Conservation (phyloP, 768 basidiomycete species). For the Tulasnella sp. region DNA sequence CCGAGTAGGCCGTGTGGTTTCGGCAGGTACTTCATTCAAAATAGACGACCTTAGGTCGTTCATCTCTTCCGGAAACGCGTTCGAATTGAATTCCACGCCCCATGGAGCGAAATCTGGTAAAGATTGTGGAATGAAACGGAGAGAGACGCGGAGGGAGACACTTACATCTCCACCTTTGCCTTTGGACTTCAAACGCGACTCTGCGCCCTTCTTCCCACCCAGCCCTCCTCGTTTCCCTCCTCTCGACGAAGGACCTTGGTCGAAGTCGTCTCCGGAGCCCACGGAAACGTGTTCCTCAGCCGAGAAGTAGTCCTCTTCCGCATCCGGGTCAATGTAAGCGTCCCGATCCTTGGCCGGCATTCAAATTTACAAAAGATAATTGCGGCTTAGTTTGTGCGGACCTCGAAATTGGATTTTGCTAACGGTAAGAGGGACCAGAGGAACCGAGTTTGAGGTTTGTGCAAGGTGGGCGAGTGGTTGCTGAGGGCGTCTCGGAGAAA, state of each 20-base stretch:
- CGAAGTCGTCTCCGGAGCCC: constrained; percentile 54
- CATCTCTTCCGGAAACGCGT: neutral
- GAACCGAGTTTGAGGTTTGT: constrained; percentile 3
- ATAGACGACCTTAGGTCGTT: neutral
- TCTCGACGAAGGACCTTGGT: constrained; percentile 39
- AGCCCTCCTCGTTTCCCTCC: constrained; percentile 10
- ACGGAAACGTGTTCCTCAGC: constrained; percentile 66
- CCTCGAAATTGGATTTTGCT: too few relatives aligned
- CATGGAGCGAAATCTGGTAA: neutral
- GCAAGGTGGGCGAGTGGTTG: neutral
- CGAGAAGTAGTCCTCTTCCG: constrained; percentile 30
- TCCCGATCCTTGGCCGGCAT: neutral
- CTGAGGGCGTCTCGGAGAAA: constrained; percentile 3
- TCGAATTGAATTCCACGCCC: neutral
- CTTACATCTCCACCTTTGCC: constrained; percentile 54
- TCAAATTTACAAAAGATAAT: neutral
- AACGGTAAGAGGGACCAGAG: neutral
- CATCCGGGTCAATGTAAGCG: constrained; percentile 32
- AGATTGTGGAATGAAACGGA: neutral
- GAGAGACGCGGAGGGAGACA: neutral
- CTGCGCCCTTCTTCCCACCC: neutral
- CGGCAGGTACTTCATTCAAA: neutral
- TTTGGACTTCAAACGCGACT: constrained; percentile 51
- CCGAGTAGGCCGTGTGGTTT: neutral
- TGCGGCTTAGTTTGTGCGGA: too few relatives aligned